Evolutionary conservation across 805 yeast species (phyloP), one percentile per base, ranked within the genome.

Genomic region (Pichia exigua): DNA sequence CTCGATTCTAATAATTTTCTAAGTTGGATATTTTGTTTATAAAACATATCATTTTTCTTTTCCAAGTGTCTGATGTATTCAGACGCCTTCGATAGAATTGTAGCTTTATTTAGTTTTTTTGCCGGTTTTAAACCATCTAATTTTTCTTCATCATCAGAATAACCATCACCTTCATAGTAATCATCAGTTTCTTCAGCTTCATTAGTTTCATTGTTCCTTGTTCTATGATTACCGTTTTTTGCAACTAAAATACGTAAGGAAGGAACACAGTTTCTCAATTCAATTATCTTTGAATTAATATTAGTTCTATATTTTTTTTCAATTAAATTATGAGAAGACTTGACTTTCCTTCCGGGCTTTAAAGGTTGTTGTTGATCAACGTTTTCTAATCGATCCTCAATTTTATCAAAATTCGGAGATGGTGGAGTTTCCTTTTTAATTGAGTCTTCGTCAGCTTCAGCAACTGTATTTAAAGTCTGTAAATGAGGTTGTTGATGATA

Each of bases 231-330:
- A 54, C 63, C 74, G 60, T 55, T 68, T 67, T 47, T 65, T 4
- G 72, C 65, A 17, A 68, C 64, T 22, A 69, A 46, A 30, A 78
- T 74, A 49, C 87, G 73, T 49, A 88, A 72, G 3, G 94, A 71
- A 2, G 96, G 96, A 28, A 87, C 95, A 30, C 89, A 83, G 58
- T 85, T 87, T 62, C 91, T 73, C 42, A 87, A 74, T 41, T 83
- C 85, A 44, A 79, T 63, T 47, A 87, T 86, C 66, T 84, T 86
- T 49, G 85, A 76, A 63, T 87, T 87, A 61, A 87, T 85, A 61
- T 87, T 87, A 15, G 89, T 83, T 62, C 95, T 70, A 67, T 87
- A 87, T 65, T 85, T 83, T 68, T 86, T 86, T 62, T 87, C 95
- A 59, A 87, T 85, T 75, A 86, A 77, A 62, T 87, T 87, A 66